Base-by-base conservation (phyloP, 2,329 filamentous ascomycete genomes). In the Claviceps quebecensis region DNA sequence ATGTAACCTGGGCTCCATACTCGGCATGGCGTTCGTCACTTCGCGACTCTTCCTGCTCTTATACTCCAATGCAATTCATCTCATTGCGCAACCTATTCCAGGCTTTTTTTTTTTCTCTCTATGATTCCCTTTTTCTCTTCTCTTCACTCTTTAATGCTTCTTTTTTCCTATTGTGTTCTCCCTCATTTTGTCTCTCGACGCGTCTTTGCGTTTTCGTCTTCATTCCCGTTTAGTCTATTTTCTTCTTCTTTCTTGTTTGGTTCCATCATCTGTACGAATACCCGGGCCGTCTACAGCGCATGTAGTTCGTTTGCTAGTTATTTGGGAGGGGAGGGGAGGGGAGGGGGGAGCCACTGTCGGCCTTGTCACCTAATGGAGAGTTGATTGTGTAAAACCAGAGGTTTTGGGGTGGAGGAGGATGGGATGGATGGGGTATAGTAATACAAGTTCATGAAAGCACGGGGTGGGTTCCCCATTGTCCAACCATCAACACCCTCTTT, bases 201-300 rank as follows among this genome's bases (percentile, higher is more conserved):
- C 23, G 14, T 17, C 16, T 45, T 44, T 5, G 5, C 23, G 8
- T n/a, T 9, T 34, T 45, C 23, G 29, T 34, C 11, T 45, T 13
- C 43, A 5, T 17, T 17, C 17, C 23, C 5, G 16, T 19, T 17
- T 34, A 13, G 5, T 23, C 22, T 43, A 23, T 23, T 17, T 45
- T 34, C 14, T 17, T 7, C 11, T 34, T 45, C 44, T 36, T 45
- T 44, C 22, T 48, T 46, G 38, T 13, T 38, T 39, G 36, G 40
- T 37, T 48, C 29, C 44, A 48, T 39, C 17, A n/a, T 53, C 49
- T 54, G 45, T 55, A 49, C 19, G 40, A 54, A 56, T 56, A 56
- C 53, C 52, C 55, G 47, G 37, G 34, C 45, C 43, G 39, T 47
- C 22, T 22, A 29, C 43, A 45, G 43, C 43, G 43, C 43, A 45